Evolutionary conservation across 192 early-diverging fungal species (phyloP).

Genomic region (Coemansia sp.): DNA sequence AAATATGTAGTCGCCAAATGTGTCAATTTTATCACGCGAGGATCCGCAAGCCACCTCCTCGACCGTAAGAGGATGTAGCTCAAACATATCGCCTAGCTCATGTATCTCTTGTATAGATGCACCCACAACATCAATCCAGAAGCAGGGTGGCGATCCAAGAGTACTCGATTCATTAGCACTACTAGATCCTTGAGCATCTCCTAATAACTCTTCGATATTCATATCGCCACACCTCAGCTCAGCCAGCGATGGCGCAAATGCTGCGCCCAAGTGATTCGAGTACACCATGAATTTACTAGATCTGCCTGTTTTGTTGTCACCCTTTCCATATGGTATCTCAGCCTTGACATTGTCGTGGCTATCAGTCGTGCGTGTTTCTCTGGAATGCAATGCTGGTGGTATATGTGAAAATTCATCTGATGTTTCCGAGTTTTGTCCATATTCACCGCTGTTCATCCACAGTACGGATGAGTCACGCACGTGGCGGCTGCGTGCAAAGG

Average conservation of each 20-base stretch:
- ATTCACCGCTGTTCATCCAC: slow-evolving; percentile 33
- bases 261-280: slow-evolving; percentile 26
- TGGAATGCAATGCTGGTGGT: not conserved
- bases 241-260: slow-evolving; percentile 14
- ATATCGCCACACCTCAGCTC: slow-evolving; percentile 8
- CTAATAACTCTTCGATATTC: slow-evolving; percentile 12
- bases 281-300: slow-evolving; percentile 34
- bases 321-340: not conserved
- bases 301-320: not conserved
- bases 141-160: slow-evolving; percentile 38
- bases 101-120: slow-evolving; percentile 61
- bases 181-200: slow-evolving; percentile 1
- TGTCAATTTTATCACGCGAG: slow-evolving; percentile 90
- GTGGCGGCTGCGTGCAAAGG: slow-evolving; percentile 8
- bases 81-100: slow-evolving; percentile 61
- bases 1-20: slow-evolving; percentile 62
- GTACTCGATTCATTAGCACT: slow-evolving; percentile 6
- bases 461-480: slow-evolving; percentile 39
- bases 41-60: slow-evolving; percentile 91
- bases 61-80: slow-evolving; percentile 73
- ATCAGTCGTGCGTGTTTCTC: not conserved
- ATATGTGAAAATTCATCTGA: not conserved
- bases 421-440: not conserved
- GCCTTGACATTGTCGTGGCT: not conserved
- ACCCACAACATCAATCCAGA: slow-evolving; percentile 70